phyloP scores from a whole-genome alignment of 352 stramenopile genomes.

The Pythium insidiosum region DNA sequence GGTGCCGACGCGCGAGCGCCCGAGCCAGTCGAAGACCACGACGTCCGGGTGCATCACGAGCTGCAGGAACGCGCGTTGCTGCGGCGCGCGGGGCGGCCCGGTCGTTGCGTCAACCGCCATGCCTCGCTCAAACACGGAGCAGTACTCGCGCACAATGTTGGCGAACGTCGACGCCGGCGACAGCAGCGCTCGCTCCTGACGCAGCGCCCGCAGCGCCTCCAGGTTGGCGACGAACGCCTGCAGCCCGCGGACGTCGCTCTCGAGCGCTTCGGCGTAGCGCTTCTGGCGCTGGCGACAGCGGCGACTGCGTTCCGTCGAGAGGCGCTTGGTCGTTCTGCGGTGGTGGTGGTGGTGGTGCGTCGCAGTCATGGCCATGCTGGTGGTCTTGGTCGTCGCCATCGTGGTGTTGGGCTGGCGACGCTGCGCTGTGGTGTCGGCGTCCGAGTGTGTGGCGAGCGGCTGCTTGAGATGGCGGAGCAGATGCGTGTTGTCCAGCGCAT shows the following conservation, averaged over 20 bases:
- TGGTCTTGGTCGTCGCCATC: no score
- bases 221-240: constrained; percentile 41
- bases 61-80: constrained; percentile 8
- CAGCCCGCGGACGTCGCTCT: constrained; percentile 21
- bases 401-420: no score
- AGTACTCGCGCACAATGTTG: constrained; percentile 35
- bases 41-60: constrained; percentile 15
- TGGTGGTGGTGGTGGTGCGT: no score
- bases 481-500: no score
- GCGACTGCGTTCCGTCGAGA: constrained; percentile 15
- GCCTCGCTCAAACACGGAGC: constrained; percentile 33
- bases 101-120: constrained; percentile 17
- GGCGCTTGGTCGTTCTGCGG: constrained; percentile 7
- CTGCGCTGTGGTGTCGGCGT: no score
- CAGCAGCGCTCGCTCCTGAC: constrained; percentile 26
- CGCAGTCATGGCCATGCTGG: no score
- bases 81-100: constrained; percentile 1
- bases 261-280: constrained; percentile 7
- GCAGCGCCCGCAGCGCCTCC: constrained; percentile 26
- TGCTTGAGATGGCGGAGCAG: no score
- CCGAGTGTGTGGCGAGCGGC: no score
- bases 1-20: constrained; percentile 6
- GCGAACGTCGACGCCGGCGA: constrained; percentile 33
- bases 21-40: constrained; percentile 15
- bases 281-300: constrained; percentile 18